Conservation (phyloP, 345 rosid genomes). For the Rhizophora mangle region DNA sequence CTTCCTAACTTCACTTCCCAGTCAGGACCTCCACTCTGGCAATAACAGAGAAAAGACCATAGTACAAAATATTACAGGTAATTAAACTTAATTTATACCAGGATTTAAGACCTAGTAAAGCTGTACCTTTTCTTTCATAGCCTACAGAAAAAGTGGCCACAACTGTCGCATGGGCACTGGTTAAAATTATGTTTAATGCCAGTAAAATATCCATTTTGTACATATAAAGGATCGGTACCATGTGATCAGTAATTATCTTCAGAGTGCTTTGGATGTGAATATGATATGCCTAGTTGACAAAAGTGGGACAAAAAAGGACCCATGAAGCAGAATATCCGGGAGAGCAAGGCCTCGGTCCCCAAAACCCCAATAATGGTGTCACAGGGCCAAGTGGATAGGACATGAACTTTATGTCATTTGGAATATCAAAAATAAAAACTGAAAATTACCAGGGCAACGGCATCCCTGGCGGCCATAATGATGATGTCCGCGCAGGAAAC, state of each 20-base stretch:
- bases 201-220: not conserved
- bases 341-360: not conserved
- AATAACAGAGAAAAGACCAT: not conserved
- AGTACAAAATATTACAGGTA: not conserved
- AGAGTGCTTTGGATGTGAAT: not conserved
- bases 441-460: constrained; percentile 69
- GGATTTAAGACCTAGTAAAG: too few species aligned
- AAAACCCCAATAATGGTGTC: constrained; percentile 1
- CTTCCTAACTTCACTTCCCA: constrained; percentile 92
- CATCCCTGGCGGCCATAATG: constrained; percentile 89
- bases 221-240: not conserved
- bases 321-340: constrained; percentile 24
- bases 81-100: too few species aligned
- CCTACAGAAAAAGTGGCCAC: too few species aligned
- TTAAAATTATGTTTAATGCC: not conserved
- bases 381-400: not conserved
- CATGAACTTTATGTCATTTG: too few species aligned
- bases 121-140: too few species aligned
- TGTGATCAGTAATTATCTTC: not conserved
- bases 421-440: not conserved
- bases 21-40: constrained; percentile 77
- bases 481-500: constrained; percentile 92
- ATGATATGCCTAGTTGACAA: constrained; percentile 11
- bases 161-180: too few species aligned
- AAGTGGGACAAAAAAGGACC: constrained; percentile 13